Conservation (phyloP, 352 stramenopile genomes). For the Elongisporangium undulatum region DNA sequence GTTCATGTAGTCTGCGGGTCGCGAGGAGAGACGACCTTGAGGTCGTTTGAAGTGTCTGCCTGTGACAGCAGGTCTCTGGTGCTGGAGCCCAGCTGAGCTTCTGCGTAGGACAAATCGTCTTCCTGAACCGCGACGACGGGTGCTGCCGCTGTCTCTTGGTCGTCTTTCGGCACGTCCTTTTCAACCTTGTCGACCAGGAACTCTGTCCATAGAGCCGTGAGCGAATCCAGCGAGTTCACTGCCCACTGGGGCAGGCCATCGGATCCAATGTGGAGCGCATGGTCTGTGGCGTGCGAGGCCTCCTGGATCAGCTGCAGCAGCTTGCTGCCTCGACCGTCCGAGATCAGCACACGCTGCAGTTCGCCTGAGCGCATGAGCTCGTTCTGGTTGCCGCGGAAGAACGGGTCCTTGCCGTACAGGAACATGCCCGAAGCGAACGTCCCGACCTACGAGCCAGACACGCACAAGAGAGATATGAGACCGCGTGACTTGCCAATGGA, state of each 20-base stretch:
- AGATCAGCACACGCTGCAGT: conserved; percentile 21
- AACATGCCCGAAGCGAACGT: conserved; percentile 14
- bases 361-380: conserved; percentile 14
- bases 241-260: conserved; percentile 21
- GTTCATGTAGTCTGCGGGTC: not conserved
- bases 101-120: not conserved
- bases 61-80: not conserved
- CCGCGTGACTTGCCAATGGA: not conserved
- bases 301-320: conserved; percentile 29
- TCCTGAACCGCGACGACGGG: not conserved
- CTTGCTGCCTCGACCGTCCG: conserved; percentile 14
- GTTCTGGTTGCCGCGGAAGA: conserved; percentile 13
- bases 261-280: conserved; percentile 37
- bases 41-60: not conserved
- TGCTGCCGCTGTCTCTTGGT: no score
- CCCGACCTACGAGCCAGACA: not conserved
- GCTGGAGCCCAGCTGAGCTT: not conserved
- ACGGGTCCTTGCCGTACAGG: conserved; percentile 14
- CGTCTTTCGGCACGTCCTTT: not conserved
- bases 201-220: conserved; percentile 12
- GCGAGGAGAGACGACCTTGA: not conserved
- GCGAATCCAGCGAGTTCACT: conserved; percentile 14
- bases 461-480: not conserved
- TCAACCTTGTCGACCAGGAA: not conserved
- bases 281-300: conserved; percentile 7